Base-by-base conservation (phyloP, 2,329 filamentous ascomycete genomes). In the Dryadomyces sulphureus region DNA sequence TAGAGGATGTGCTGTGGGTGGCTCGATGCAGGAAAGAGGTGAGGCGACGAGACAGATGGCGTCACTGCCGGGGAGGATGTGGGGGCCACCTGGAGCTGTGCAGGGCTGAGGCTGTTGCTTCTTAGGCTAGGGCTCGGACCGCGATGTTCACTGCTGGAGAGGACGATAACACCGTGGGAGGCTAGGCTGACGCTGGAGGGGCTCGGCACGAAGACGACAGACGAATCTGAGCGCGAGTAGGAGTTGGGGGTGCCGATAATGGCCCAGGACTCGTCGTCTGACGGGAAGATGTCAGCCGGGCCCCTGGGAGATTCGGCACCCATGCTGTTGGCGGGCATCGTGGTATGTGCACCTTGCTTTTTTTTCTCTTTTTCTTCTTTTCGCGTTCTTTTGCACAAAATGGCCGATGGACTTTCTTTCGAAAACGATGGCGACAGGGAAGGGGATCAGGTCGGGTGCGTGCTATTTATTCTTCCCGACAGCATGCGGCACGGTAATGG, bases 151-250 rank as follows among this genome's bases (percentile, higher is more conserved):
- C 56, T 53, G 36, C 41, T 47, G 7, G 19, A 24, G 9, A 9
- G 49, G 50, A 65, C 62, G 41, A 75, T 57, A 38, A 75, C 57
- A 12, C 62, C 64, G 58, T 67, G 76, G 20, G 72, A 71, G 34
- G 64, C 65, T 52, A 75, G 56, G 49, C 72, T 75, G 14, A 66
- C 64, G 52, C 65, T 71, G 11, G 65, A 65, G 5, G 73, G 72
- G 50, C 72, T 73, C 22, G 67, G 64, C 17, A 70, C 58, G 49
- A 73, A 69, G 17, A 62, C 65, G 9, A 65, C 59, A 2, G 52
- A 50, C 0, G 66, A 67, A 0, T 59, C 63, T 0, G 64, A 53
- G 4, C 55, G 60, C 16, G 62, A 63, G 24, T 55, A 58, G 47
- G 57, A 53, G 41, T 57, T 57, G 27, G 60, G 55, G 47, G 61